A percentile compares a stretch with the other conserved stretches of the same genome.
phyloP scores from a whole-genome alignment of 2,329 filamentous ascomycete genomes.

The Cryphonectria parasitica region DNA sequence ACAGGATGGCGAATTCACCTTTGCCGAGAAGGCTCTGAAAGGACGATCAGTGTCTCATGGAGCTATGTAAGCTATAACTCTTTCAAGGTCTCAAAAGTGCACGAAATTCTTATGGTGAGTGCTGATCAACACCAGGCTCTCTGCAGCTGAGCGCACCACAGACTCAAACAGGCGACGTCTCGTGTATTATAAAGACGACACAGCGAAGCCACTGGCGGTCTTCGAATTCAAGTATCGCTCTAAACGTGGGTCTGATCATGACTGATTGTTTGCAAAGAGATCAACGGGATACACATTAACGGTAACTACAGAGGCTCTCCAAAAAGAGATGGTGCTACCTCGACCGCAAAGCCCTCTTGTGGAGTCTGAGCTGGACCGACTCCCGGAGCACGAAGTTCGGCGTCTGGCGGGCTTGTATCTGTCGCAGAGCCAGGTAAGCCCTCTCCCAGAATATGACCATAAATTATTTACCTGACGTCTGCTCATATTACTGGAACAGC shows the following conservation, averaged over 20 bases:
- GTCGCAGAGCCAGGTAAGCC: neutral
- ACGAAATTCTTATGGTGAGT: neutral
- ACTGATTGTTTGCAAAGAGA: neutral
- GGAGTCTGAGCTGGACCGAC: neutral
- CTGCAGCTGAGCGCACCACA: neutral
- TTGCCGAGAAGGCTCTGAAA: slow-evolving; percentile 3
- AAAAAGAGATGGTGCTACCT: neutral
- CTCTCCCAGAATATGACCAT: neutral
- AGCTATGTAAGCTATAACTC: neutral
- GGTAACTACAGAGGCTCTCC: neutral
- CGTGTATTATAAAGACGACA: neutral
- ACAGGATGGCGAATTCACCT: neutral
- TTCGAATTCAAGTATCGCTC: neutral
- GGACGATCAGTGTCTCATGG: neutral
- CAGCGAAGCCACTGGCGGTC: neutral
- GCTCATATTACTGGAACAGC: neutral
- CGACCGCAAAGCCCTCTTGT: neutral
- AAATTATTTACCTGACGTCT: neutral
- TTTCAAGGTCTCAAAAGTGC: neutral
- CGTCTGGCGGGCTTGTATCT: slow-evolving; percentile 4
- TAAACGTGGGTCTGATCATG: slow-evolving; percentile 1
- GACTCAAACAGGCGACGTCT: neutral
- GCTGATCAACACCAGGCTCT: neutral
- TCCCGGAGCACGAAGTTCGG: neutral
- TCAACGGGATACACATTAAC: neutral